Percentiles rank a stretch among this genome's conserved stretches.
These are phyloP conservation scores for Tylopilus subfusipes DNA, from an alignment of 768 basidiomycete species.

Conservation along the genomic window DNA sequence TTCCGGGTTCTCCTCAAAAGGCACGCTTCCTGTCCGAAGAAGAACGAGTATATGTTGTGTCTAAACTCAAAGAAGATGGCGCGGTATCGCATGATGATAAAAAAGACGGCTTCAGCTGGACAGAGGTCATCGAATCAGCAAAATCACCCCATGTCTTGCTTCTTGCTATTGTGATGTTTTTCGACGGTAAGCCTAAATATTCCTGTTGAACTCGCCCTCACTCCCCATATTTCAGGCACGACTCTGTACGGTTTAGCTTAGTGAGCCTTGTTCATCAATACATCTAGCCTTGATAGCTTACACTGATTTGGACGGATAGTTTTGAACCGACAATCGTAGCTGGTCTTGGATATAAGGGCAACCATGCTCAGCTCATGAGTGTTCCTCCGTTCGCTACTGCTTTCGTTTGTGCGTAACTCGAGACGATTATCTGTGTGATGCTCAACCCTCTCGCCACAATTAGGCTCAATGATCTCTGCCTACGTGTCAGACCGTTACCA, in stretches of 20 bases:
- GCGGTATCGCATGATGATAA: slow-evolving; percentile 40
- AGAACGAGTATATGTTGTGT: slow-evolving; percentile 47
- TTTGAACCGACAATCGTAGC: slow-evolving; percentile 74
- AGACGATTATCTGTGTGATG: neutral
- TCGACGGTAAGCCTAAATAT: slow-evolving; percentile 38
- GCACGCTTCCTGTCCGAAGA: slow-evolving; percentile 49
- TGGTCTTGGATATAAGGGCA: slow-evolving; percentile 52
- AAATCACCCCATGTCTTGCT: slow-evolving; percentile 55
- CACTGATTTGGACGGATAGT: slow-evolving; percentile 36
- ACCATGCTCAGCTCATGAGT: slow-evolving; percentile 58
- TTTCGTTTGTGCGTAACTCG: slow-evolving; percentile 40
- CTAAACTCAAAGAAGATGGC: slow-evolving; percentile 20
- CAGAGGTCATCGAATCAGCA: slow-evolving; percentile 47
- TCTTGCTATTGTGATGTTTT: slow-evolving; percentile 48
- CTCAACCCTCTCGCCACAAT: neutral
- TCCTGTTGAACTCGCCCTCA: neutral
- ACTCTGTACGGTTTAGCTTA: slow-evolving; percentile 17
- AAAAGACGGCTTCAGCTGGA: slow-evolving; percentile 52
- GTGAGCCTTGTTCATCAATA: slow-evolving; percentile 21
- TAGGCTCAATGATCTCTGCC: slow-evolving; percentile 41
- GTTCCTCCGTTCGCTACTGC: slow-evolving; percentile 54
- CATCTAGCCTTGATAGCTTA: slow-evolving; percentile 36
- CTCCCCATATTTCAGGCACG: slow-evolving; percentile 10
- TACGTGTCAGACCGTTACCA: slow-evolving; percentile 51
- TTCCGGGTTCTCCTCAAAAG: slow-evolving; percentile 42